A percentile compares a stretch with the other conserved stretches of the same genome.
These are phyloP conservation scores for Xylariomycetidae sp. DNA, from an alignment of 2,329 filamentous ascomycete species.

Conservation along the genomic window DNA sequence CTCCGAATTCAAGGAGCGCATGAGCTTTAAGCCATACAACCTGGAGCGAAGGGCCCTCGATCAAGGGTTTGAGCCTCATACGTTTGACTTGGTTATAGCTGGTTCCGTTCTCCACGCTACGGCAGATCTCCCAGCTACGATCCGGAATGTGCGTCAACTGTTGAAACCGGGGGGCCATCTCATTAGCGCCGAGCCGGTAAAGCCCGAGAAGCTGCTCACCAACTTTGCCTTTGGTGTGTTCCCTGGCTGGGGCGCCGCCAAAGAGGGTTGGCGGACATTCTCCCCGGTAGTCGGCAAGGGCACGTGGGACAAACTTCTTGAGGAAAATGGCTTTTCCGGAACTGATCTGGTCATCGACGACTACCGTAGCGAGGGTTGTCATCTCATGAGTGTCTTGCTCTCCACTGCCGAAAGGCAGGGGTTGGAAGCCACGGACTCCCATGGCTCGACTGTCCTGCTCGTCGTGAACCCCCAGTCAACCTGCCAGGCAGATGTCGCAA, in stretches of 20 bases:
- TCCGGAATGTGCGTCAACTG: constrained; percentile 8
- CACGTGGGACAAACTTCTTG: constrained; percentile 5
- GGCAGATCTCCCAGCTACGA: constrained; percentile 6
- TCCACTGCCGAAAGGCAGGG: neutral
- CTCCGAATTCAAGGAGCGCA: constrained; percentile 3
- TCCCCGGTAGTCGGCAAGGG: constrained; percentile 1
- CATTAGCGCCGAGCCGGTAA: constrained; percentile 9
- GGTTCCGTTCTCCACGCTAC: constrained; percentile 15
- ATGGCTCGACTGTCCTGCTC: neutral
- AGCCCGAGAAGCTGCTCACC: constrained; percentile 15
- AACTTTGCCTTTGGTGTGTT: constrained; percentile 18
- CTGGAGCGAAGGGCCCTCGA: constrained; percentile 7
- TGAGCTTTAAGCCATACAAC: constrained; percentile 11
- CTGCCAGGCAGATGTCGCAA: neutral
- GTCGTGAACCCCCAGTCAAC: neutral
- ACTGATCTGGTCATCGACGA: constrained; percentile 8
- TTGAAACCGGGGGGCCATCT: constrained; percentile 12
- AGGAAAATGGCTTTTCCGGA: constrained; percentile 7
- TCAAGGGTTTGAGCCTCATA: constrained; percentile 9
- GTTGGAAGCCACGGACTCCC: neutral
- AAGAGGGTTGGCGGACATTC: neutral
- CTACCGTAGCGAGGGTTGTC: neutral
- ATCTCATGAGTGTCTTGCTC: neutral
- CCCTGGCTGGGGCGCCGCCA: constrained; percentile 2
- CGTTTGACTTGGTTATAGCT: constrained; percentile 14